Conservation (phyloP, 768 basidiomycete genomes). For the Candolleomyces eurysporus region DNA sequence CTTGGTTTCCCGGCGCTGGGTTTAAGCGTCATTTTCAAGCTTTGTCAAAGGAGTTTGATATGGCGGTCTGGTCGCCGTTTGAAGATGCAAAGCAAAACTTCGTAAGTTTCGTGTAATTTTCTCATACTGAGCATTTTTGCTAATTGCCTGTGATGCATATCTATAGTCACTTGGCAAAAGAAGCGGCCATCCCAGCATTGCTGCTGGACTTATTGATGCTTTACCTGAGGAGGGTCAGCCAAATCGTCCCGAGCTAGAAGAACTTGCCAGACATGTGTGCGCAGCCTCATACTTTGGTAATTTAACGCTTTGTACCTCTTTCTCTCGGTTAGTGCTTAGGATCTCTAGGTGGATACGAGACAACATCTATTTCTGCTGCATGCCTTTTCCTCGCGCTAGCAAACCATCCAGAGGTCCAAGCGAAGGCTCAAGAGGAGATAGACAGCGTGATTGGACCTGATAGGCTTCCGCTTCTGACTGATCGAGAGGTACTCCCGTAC, state of each 20-base stretch:
- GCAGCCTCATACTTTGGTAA: slow-evolving; percentile 5
- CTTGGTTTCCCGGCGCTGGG: slow-evolving; percentile 35
- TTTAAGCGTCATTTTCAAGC: slow-evolving; percentile 21
- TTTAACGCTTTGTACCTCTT: too few species aligned
- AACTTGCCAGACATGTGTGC: slow-evolving; percentile 1
- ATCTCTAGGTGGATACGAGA: too few species aligned
- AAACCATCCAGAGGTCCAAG: neutral
- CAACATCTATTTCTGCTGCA: neutral
- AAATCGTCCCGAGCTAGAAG: neutral
- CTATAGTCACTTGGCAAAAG: neutral
- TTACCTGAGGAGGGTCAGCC: neutral
- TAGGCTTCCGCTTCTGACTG: slow-evolving; percentile 34
- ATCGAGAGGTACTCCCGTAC: slow-evolving; percentile 28
- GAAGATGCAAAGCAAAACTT: slow-evolving; percentile 2
- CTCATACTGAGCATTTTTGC: neutral
- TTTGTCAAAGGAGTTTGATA: neutral
- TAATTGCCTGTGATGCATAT: neutral
- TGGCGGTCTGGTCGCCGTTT: neutral
- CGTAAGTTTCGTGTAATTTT: neutral
- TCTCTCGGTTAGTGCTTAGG: too few species aligned
- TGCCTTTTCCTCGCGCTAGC: neutral
- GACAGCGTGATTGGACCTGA: slow-evolving; percentile 35
- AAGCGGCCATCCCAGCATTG: neutral
- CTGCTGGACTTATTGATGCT: neutral
- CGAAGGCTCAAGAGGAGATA: slow-evolving; percentile 34